Conservation (phyloP, 2,329 filamentous ascomycete genomes). For the Ascochyta koolunga region DNA sequence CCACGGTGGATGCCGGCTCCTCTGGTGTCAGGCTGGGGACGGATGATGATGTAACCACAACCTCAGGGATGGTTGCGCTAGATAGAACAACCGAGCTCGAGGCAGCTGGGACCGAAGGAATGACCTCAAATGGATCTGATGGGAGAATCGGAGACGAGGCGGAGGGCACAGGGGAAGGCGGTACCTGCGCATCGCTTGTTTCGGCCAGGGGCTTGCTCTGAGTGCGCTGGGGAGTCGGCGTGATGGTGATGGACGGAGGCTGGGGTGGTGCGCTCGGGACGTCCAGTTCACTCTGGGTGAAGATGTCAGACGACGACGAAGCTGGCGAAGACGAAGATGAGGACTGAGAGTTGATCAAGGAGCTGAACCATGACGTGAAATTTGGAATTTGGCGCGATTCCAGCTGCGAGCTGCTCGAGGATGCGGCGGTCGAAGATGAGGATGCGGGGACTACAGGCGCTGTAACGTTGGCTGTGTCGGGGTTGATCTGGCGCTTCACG, state of each 20-base stretch:
- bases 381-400: constrained; percentile 31
- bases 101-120: background rate
- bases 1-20: background rate
- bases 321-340: constrained; percentile 19
- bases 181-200: constrained; percentile 9
- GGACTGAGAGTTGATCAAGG: constrained; percentile 29
- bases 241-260: constrained; percentile 19
- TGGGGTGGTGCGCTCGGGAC: constrained; percentile 20
- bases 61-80: background rate
- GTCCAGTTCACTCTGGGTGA: constrained; percentile 20
- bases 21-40: background rate
- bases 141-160: background rate
- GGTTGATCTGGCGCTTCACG: constrained; percentile 51
- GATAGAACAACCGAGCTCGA: background rate
- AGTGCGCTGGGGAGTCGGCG: constrained; percentile 19
- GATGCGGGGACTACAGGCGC: constrained; percentile 32
- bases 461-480: constrained; percentile 39
- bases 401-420: constrained; percentile 28
- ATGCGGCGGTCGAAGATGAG: constrained; percentile 17
- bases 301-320: constrained; percentile 16
- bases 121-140: background rate
- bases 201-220: constrained; percentile 5
- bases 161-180: constrained; percentile 2
- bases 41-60: background rate
- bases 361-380: constrained; percentile 35